Evolutionary conservation across 148 eudicot genomes (phyloP).

Genomic region (Beta vulgaris): DNA sequence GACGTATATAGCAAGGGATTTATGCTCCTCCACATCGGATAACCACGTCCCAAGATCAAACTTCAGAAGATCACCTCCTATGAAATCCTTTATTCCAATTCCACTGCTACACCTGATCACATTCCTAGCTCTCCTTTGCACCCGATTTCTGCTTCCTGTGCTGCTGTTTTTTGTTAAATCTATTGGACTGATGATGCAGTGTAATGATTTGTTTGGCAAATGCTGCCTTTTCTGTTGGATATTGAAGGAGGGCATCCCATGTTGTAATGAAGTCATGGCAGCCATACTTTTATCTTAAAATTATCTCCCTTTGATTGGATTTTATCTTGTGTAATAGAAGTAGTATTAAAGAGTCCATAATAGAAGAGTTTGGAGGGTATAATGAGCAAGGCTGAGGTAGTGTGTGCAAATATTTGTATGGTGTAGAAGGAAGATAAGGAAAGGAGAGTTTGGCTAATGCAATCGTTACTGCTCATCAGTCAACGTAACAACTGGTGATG

Average conservation of each 20-base stretch:
- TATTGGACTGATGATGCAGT: constrained; percentile 12
- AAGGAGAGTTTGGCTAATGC: constrained; percentile 21
- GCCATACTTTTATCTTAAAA: constrained; percentile 13
- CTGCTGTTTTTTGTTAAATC: background rate
- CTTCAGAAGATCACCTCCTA: constrained; percentile 88
- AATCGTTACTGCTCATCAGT: background rate
- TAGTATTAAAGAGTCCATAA: background rate
- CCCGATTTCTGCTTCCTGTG: background rate
- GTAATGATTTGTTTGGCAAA: constrained; percentile 7
- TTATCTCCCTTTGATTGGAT: background rate
- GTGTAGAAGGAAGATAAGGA: constrained; percentile 31
- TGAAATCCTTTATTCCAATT: constrained; percentile 52
- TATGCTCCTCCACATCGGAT: constrained; percentile 89
- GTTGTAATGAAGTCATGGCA: constrained; percentile 29
- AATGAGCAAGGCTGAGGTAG: background rate
- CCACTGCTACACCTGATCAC: constrained; percentile 28
- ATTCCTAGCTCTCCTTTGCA: constrained; percentile 5
- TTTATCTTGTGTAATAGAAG: constrained; percentile 2
- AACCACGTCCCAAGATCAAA: constrained; percentile 69
- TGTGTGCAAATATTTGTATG: constrained; percentile 13
- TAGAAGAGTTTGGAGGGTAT: background rate
- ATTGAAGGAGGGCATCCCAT: constrained; percentile 20
- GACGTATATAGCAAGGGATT: constrained; percentile 70
- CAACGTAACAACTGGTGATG: background rate
- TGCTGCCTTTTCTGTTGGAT: constrained; percentile 11